A percentile compares a stretch with the other conserved stretches of the same genome.
Conservation (phyloP, 352 stramenopile genomes). For the Paralagenidium karlingii region DNA sequence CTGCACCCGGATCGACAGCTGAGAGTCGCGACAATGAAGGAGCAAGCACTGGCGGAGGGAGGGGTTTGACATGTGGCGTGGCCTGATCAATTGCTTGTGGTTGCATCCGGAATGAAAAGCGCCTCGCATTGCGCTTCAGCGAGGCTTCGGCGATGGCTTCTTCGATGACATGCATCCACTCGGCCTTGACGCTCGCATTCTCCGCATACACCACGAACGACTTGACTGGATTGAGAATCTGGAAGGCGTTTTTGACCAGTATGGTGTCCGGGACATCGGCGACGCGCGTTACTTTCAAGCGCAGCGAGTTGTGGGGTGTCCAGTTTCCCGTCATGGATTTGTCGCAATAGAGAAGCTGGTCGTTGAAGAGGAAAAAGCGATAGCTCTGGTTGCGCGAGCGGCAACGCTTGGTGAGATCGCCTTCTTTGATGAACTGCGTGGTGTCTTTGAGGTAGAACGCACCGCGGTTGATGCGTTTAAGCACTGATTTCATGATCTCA, state of each 20-base stretch:
- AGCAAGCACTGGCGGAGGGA: too few species aligned
- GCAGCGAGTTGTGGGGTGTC: constrained; percentile 78
- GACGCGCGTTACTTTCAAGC: constrained; percentile 72
- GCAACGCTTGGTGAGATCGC: constrained; percentile 91
- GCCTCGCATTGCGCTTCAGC: constrained; percentile 60
- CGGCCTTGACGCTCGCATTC: constrained; percentile 37
- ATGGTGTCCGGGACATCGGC: constrained; percentile 56
- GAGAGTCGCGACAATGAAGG: too few species aligned
- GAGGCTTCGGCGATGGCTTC: constrained; percentile 55
- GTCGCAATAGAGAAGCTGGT: constrained; percentile 74
- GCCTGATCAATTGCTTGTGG: too few species aligned
- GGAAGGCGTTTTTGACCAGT: constrained; percentile 67
- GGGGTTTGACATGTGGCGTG: too few species aligned
- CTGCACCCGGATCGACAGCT: too few species aligned
- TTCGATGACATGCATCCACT: constrained; percentile 76
- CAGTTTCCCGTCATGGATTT: constrained; percentile 66
- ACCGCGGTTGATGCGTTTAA: constrained; percentile 86
- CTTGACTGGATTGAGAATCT: constrained; percentile 77
- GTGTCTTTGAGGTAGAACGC: constrained; percentile 89
- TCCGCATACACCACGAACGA: constrained; percentile 78
- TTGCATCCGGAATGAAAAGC: constrained; percentile 38
- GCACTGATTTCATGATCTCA: constrained; percentile 75
- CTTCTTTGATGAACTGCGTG: constrained; percentile 90
- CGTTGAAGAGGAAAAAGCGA: constrained; percentile 84
- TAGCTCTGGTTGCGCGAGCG: constrained; percentile 79